phyloP scores from a whole-genome alignment of 2,329 filamentous ascomycete species.

The Zalaria obscura region DNA sequence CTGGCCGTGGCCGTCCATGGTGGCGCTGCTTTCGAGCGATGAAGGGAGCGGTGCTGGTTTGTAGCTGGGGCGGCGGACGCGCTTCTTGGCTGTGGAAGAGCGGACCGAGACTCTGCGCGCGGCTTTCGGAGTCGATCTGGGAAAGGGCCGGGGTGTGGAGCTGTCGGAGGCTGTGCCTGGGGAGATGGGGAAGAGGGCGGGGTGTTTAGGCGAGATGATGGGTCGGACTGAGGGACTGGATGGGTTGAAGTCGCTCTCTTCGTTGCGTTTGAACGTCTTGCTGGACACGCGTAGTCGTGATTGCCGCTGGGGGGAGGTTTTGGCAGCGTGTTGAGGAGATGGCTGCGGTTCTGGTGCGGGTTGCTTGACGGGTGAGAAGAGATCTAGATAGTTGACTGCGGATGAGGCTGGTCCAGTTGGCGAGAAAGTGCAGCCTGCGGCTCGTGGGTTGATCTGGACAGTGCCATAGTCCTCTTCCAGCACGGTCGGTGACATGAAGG shows the following conservation, averaged over 20 bases:
- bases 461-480: slow-evolving; percentile 10
- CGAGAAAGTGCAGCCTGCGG: slow-evolving; percentile 1
- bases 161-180: slow-evolving; percentile 1
- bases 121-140: neutral
- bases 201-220: neutral
- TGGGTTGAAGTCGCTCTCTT: neutral
- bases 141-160: slow-evolving; percentile 1
- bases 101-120: neutral
- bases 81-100: neutral
- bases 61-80: neutral
- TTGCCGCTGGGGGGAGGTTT: slow-evolving; percentile 3
- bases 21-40: neutral
- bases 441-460: slow-evolving; percentile 12
- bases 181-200: slow-evolving; percentile 1
- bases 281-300: slow-evolving; percentile 18
- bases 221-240: neutral
- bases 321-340: slow-evolving; percentile 7
- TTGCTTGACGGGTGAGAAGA: slow-evolving; percentile 21
- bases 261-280: slow-evolving; percentile 13
- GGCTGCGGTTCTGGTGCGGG: slow-evolving; percentile 4
- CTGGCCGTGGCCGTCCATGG: neutral
- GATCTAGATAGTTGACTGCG: slow-evolving; percentile 14
- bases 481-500: neutral
- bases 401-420: neutral
- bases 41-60: neutral